Conservation (phyloP, 2,329 filamentous ascomycete genomes). For the Nemania sp. region DNA sequence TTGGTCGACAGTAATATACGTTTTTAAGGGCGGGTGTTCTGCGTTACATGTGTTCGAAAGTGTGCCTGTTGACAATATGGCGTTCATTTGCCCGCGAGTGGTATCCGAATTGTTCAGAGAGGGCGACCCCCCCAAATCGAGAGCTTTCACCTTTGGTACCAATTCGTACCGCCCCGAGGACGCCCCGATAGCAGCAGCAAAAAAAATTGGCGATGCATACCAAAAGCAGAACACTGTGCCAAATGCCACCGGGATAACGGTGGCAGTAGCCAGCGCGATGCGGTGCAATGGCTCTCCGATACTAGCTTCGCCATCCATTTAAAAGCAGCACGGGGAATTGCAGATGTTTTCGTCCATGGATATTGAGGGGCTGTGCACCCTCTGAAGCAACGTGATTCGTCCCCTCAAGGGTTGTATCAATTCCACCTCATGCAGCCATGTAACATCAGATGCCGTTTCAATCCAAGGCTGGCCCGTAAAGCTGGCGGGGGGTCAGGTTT, state of each 20-base stretch:
- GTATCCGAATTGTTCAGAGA: slow-evolving; percentile 8
- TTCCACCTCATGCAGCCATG: slow-evolving; percentile 25
- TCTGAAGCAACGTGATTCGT: slow-evolving; percentile 21
- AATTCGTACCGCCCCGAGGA: background rate
- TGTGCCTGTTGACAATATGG: background rate
- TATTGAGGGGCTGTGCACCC: slow-evolving; percentile 18
- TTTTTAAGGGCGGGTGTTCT: slow-evolving; percentile 1
- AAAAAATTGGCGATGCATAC: slow-evolving; percentile 8
- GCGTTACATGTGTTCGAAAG: background rate
- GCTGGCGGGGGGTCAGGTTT: background rate
- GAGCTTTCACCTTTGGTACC: background rate
- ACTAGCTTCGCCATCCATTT: slow-evolving; percentile 4
- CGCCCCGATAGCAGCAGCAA: background rate
- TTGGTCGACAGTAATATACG: background rate
- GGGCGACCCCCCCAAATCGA: slow-evolving; percentile 7
- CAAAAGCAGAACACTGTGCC: slow-evolving; percentile 7
- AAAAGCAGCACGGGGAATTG: slow-evolving; percentile 14
- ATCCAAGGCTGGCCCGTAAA: slow-evolving; percentile 13
- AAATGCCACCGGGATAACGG: slow-evolving; percentile 8
- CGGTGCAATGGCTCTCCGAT: slow-evolving; percentile 1
- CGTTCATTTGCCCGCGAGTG: slow-evolving; percentile 8
- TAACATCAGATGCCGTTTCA: slow-evolving; percentile 17
- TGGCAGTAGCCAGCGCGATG: slow-evolving; percentile 5
- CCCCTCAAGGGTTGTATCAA: background rate
- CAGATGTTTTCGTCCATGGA: slow-evolving; percentile 11